phyloP scores from a whole-genome alignment of 371 early-diverging fungal genomes.

The Mucor lusitanicus region DNA sequence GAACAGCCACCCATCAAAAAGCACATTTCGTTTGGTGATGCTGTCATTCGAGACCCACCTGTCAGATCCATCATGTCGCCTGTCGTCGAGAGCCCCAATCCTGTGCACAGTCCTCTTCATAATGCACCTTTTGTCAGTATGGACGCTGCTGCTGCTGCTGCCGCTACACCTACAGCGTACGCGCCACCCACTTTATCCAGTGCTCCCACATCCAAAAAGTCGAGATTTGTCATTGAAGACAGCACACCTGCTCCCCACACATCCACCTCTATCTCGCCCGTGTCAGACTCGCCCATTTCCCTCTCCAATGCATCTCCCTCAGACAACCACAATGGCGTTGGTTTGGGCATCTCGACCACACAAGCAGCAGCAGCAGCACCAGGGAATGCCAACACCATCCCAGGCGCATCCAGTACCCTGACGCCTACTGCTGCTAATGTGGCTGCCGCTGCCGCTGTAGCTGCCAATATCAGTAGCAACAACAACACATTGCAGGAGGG shows the following conservation, averaged over 20 bases:
- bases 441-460: background rate
- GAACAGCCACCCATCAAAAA: slow-evolving; percentile 10
- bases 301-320: slow-evolving; percentile 4
- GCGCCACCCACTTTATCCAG: background rate
- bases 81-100: slow-evolving; percentile 8
- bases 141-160: background rate
- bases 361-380: background rate
- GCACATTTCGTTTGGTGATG: slow-evolving; percentile 55
- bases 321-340: slow-evolving; percentile 1
- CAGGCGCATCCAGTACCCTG: background rate
- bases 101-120: background rate
- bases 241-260: background rate
- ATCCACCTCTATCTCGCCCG: background rate
- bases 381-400: background rate
- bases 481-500: slow-evolving; percentile 19
- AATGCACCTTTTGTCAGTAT: background rate
- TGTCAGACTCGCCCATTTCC: background rate
- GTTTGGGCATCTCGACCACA: slow-evolving; percentile 8
- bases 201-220: slow-evolving; percentile 19
- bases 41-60: slow-evolving; percentile 21
- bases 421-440: background rate
- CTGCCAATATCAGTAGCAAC: slow-evolving; percentile 2
- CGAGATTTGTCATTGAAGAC: slow-evolving; percentile 28
- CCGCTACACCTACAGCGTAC: background rate
- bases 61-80: slow-evolving; percentile 8